phyloP scores from a whole-genome alignment of 2,329 filamentous ascomycete genomes.

The Daldinia eschscholtzii region DNA sequence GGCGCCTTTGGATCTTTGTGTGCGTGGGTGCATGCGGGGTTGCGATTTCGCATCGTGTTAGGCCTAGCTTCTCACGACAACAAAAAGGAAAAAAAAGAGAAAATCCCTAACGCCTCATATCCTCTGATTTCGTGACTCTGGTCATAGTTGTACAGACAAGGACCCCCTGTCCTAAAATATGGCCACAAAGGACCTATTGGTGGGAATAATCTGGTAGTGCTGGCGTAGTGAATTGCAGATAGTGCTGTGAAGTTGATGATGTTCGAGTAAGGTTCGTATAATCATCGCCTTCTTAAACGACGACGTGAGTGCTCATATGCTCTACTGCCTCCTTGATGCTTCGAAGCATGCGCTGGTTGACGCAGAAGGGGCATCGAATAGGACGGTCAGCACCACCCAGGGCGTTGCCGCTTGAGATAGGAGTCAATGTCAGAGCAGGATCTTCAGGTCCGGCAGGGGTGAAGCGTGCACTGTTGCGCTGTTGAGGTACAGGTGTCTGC shows the following conservation, averaged over 20 bases:
- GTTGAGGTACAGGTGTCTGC: conserved; percentile 44
- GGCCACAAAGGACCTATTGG: not conserved
- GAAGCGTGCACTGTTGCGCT: conserved; percentile 43
- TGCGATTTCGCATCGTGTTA: not conserved
- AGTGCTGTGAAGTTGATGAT: not conserved
- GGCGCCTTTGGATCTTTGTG: not conserved
- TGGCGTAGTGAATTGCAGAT: not conserved
- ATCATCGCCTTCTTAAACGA: conserved; percentile 57
- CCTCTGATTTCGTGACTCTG: conserved; percentile 13
- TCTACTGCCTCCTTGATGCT: conserved; percentile 73
- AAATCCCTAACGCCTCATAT: conserved; percentile 19
- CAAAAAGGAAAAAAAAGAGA: conserved; percentile 12
- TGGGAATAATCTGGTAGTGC: not conserved
- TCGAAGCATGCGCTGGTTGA: conserved; percentile 71
- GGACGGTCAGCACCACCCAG: conserved; percentile 62
- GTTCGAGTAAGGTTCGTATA: too few relatives aligned
- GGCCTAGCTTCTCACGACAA: not conserved
- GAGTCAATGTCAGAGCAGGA: conserved; percentile 65
- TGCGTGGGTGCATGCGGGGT: not conserved
- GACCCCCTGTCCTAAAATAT: conserved; percentile 1
- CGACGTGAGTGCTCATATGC: conserved; percentile 72
- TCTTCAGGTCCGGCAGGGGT: conserved; percentile 52
- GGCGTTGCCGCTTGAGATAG: conserved; percentile 65
- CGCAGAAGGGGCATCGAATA: conserved; percentile 70
- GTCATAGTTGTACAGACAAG: conserved; percentile 17